Base-by-base conservation (phyloP, 495 filamentous ascomycete genomes). In the Penicillium bialowiezense region DNA sequence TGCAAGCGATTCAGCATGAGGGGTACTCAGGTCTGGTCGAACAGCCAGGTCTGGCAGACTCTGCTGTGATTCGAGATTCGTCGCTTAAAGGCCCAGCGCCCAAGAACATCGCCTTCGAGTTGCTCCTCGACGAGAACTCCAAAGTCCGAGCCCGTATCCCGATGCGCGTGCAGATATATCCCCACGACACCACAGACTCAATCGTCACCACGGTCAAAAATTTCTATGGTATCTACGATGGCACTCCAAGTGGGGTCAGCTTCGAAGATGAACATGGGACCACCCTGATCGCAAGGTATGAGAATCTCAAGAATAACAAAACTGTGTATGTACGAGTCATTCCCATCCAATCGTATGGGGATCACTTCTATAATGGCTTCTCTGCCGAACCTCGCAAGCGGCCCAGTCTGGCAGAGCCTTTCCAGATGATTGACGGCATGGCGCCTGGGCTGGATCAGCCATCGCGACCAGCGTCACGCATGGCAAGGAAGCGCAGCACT, bases 171-270 rank as follows among this genome's bases (percentile, higher is more conserved):
- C 84, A 89, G 41, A 97, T 98, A 38, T 91, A 81, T 55, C 88
- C 88, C 17, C 90, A 96, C 70, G 93, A 98, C 73, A 87, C 87
- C 37, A 98, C 93, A 5, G 91, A 96, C 52, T 95, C 90, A 19
- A 97, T 98, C 67, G 86, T 96, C 45, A 88, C 89, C 3, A 97
- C 93, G 4, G 91, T 97, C 46, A 97, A 95, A 74, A 96, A 96
- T 72, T 96, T 97, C 74, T 96, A 93, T 65, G 93, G 91, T 32
- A 80, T 97, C 56, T 93, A 95, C 58, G 83, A 89, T 50, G 78
- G 81, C 51, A 79, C 82, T 54, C 78, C 83, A 53, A 81, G 81
- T 63, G 87, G 89, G 48, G 81, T 97, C 62, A 88, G 87, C 70
- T 97, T 98, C 55, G 90, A 97, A 65, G 91, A 97, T 70, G 79